Evolutionary conservation across 2,329 filamentous ascomycete genomes (phyloP), one percentile per base, ranked within the genome.

Genomic region (Fusarium papillatum): DNA sequence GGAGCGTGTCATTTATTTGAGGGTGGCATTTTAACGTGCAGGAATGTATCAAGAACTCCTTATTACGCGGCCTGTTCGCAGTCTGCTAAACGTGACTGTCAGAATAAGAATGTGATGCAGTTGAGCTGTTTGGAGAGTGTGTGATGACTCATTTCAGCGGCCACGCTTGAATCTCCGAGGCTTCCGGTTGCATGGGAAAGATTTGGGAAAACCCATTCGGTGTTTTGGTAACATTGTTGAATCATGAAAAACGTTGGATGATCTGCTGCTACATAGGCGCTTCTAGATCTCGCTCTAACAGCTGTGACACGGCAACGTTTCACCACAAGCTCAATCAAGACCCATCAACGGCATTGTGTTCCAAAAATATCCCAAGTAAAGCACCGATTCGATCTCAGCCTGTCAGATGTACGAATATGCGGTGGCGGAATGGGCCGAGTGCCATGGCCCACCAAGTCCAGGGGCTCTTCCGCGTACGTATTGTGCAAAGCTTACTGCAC

Each of bases 391-490:
- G 38, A 62, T 62, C 59, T 43, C 11, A 43, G 59, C 59, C 38
- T 29, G 29, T 34, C 7, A 57, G 31, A 57, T 57, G 53, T 57
- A 36, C 31, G 29, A 57, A 57, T 22, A 57, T 57, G 53, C 31
- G 53, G 53, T 57, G 53, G 53, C 53, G 29, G 53, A 36, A 55
- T 55, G 26, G 50, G 26, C 48, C 48, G 48, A 53, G 26, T 22
- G 53, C 17, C 29, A 57, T 34, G 29, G 53, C 29, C 29, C 53
- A 41, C 24, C 31, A 19, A 29, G 13, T 26, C 36, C 59, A 43
- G 59, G 59, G 59, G 59, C 38, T 31, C 59, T 62, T 62, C 59
- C 59, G 59, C 59, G 59, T 62, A 62, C 24, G 24, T 38, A n/a
- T 24, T 43, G 9, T 41, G 57, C 55, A 60, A 9, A 39, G 34